Conservation (phyloP, 129 eudicot species). For the Flaveria bidentis region DNA sequence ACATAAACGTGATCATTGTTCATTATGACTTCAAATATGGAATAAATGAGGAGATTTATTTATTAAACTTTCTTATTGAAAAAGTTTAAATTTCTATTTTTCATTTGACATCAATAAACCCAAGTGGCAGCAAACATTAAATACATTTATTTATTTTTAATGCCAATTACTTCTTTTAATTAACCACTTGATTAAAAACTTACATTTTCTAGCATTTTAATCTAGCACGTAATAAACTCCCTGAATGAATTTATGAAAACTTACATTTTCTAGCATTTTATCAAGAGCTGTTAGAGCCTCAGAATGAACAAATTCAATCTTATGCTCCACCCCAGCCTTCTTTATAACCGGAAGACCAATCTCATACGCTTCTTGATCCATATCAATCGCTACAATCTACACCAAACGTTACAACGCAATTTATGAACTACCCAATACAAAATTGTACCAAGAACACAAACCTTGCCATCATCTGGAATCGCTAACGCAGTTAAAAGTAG, state of each 20-base stretch:
- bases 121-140: too few relatives aligned
- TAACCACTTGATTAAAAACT: too few relatives aligned
- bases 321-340: constrained; percentile 45
- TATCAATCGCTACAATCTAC: constrained; percentile 45
- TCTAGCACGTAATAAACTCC: too few relatives aligned
- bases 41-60: too few relatives aligned
- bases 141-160: too few relatives aligned
- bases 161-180: too few relatives aligned
- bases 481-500: constrained; percentile 43
- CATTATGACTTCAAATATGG: too few relatives aligned
- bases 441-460: not conserved
- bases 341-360: constrained; percentile 39
- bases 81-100: too few relatives aligned
- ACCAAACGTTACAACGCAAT: not conserved
- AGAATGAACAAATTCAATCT: constrained; percentile 41
- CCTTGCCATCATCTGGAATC: constrained; percentile 54
- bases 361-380: constrained; percentile 24
- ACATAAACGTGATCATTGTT: too few relatives aligned
- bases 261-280: constrained; percentile 40
- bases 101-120: too few relatives aligned
- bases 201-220: too few relatives aligned
- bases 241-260: not conserved
- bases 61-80: too few relatives aligned
- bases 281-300: constrained; percentile 38
- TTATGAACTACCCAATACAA: constrained; percentile 1